A percentile compares a stretch with the other conserved stretches of the same genome.
Conservation (phyloP, 1,139 yeast genomes). For the Sugiyamaella paludigena region DNA sequence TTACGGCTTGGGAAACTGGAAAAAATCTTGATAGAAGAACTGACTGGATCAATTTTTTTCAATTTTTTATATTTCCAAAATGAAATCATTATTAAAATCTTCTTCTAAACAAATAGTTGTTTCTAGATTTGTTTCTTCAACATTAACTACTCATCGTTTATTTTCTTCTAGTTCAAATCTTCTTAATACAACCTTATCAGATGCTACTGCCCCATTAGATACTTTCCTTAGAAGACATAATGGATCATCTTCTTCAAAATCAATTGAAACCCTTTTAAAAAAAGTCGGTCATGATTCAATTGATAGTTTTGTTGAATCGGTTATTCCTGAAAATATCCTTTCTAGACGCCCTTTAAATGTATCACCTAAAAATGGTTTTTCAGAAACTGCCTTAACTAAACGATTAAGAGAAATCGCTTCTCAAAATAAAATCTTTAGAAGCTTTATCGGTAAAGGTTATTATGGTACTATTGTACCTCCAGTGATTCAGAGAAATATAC, state of each 20-base stretch:
- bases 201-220: conserved; percentile 52
- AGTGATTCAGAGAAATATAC: conserved; percentile 84
- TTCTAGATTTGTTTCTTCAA: neutral
- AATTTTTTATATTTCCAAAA: neutral
- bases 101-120: conserved; percentile 1
- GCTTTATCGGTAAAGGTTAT: conserved; percentile 92
- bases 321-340: conserved; percentile 76
- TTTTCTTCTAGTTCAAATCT: neutral
- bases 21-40: no score
- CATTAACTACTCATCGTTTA: no score
- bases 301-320: conserved; percentile 65
- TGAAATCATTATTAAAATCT: conserved; percentile 7
- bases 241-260: conserved; percentile 68
- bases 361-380: conserved; percentile 64
- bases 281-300: conserved; percentile 65
- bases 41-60: conserved; percentile 39
- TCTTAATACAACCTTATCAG: no score
- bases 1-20: no score
- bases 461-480: conserved; percentile 89
- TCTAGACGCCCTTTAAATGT: conserved; percentile 63
- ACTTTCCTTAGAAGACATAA: conserved; percentile 88
- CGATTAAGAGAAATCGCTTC: conserved; percentile 67
- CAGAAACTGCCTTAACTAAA: conserved; percentile 77
- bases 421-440: conserved; percentile 66
- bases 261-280: conserved; percentile 62